Evolutionary conservation across 257 asterid genomes (phyloP).

Genomic region (Galeopsis tetrahit): DNA sequence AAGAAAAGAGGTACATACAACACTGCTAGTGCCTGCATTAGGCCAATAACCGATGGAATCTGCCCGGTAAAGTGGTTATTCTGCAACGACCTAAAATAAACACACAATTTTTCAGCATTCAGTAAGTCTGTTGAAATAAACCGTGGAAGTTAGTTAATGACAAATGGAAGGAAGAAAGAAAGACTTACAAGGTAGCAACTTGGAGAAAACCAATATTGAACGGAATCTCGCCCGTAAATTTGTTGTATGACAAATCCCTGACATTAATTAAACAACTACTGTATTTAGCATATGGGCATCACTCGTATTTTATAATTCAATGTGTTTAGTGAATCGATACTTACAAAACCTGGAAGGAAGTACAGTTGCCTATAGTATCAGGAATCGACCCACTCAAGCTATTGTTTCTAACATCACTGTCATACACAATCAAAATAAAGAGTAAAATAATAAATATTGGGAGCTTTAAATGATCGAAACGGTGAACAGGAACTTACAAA

Average conservation of each 20-base stretch:
- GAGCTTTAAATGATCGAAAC: not conserved
- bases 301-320: not conserved
- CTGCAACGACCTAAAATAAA: slow-evolving; percentile 50
- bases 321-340: slow-evolving; percentile 45
- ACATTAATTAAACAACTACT: slow-evolving; percentile 15
- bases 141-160: not conserved
- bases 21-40: slow-evolving; percentile 99
- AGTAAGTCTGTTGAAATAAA: not conserved
- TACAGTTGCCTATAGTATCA: slow-evolving; percentile 84
- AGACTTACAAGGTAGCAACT: slow-evolving; percentile 94
- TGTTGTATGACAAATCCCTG: slow-evolving; percentile 94
- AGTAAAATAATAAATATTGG: not conserved
- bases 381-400: slow-evolving; percentile 94
- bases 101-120: not conserved
- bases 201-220: slow-evolving; percentile 97
- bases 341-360: slow-evolving; percentile 97
- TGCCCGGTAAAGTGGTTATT: slow-evolving; percentile 72
- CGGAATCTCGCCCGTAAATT: slow-evolving; percentile 80
- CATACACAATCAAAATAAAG: not conserved
- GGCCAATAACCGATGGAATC: slow-evolving; percentile 92
- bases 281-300: slow-evolving; percentile 9
- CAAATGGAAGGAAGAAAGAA: not conserved
- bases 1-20: slow-evolving; percentile 55
- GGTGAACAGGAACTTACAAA: slow-evolving; percentile 64
- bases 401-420: slow-evolving; percentile 94